A percentile compares a stretch with the other conserved stretches of the same genome.
These are phyloP conservation scores for Creolimax fragrantissima DNA, from an alignment of 78 protist species.

Conservation along the genomic window DNA sequence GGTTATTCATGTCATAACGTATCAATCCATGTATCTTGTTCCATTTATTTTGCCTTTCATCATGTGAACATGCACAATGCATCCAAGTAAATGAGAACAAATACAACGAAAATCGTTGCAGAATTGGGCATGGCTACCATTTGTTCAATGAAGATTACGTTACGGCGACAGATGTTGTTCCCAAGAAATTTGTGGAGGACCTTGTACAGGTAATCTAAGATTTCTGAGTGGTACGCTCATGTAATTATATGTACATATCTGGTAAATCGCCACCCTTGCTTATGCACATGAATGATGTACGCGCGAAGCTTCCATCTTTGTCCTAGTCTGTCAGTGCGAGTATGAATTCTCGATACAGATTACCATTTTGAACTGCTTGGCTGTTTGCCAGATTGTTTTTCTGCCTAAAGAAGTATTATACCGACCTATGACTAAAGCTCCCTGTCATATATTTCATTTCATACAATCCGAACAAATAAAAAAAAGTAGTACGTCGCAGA, in stretches of 20 bases:
- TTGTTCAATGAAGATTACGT: constrained; percentile 7
- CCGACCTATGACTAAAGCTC: too few relatives aligned
- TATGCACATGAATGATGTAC: not conserved
- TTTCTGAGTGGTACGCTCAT: too few relatives aligned
- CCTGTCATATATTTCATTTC: too few relatives aligned
- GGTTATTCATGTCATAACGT: not conserved
- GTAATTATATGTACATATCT: not conserved
- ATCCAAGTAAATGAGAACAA: too few relatives aligned
- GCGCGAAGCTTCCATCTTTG: not conserved
- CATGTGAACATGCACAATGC: not conserved
- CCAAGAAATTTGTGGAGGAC: not conserved
- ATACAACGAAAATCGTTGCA: not conserved
- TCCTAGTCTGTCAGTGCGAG: not conserved
- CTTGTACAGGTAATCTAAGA: constrained; percentile 19
- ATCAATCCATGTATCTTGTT: not conserved
- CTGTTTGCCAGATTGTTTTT: not conserved
- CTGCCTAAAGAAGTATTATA: too few relatives aligned
- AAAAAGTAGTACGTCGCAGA: not conserved
- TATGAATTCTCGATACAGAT: not conserved
- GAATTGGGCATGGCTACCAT: constrained; percentile 31
- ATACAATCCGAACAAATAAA: too few relatives aligned
- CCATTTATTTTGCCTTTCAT: not conserved
- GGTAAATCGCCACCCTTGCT: not conserved
- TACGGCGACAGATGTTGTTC: not conserved
- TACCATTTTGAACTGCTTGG: not conserved